These are phyloP conservation scores for Claviceps fusiformis DNA, from an alignment of 2,329 filamentous ascomycete genomes.

Conservation along the genomic window DNA sequence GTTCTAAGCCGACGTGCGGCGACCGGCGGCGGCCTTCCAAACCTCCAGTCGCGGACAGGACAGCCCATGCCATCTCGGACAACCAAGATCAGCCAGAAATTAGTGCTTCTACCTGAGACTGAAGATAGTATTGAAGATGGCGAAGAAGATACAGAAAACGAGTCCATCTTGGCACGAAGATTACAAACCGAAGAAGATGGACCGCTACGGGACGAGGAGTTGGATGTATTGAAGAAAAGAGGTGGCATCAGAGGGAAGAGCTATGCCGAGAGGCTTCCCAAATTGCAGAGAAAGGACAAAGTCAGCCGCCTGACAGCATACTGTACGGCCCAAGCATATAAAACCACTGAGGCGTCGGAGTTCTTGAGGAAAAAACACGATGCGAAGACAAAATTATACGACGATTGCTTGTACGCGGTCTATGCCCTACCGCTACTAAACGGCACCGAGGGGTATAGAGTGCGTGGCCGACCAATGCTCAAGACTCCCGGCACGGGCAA, in stretches of 20 bases:
- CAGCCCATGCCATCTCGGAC: conserved; percentile 67
- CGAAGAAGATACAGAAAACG: conserved; percentile 45
- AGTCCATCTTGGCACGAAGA: conserved; percentile 20
- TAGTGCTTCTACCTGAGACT: conserved; percentile 86
- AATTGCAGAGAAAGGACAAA: conserved; percentile 74
- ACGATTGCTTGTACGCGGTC: conserved; percentile 91
- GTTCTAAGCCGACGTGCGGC: conserved; percentile 14
- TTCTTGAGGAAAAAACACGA: conserved; percentile 81
- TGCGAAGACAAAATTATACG: conserved; percentile 89
- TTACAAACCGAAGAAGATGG: conserved; percentile 45
- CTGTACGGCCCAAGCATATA: conserved; percentile 89
- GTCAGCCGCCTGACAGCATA: conserved; percentile 87
- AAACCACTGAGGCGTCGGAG: conserved; percentile 72
- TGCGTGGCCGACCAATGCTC: conserved; percentile 80
- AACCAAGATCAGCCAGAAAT: conserved; percentile 89
- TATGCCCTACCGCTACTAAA: conserved; percentile 85
- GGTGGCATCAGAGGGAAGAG: conserved; percentile 63
- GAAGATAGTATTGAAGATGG: conserved; percentile 40
- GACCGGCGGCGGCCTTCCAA: conserved; percentile 26
- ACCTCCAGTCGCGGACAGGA: conserved; percentile 30
- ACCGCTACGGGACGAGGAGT: conserved; percentile 54
- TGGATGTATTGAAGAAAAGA: conserved; percentile 47
- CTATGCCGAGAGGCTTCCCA: conserved; percentile 86
- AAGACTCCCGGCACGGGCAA: conserved; percentile 84
- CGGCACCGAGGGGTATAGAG: conserved; percentile 72